These are phyloP conservation scores for Saccharomycopsis fodiens DNA, from an alignment of 805 yeast species.

Conservation along the genomic window DNA sequence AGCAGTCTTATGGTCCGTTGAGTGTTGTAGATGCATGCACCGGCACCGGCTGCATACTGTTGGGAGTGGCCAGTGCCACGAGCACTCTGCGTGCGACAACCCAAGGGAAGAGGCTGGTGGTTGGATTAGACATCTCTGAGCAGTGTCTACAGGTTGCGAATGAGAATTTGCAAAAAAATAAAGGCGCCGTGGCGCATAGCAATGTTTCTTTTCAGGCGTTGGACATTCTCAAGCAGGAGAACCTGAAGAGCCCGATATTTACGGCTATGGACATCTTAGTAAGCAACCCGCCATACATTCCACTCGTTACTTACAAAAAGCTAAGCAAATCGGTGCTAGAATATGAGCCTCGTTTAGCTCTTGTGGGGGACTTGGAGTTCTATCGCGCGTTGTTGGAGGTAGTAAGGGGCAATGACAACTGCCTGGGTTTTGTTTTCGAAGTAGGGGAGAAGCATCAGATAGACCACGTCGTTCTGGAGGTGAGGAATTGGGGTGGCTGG, in stretches of 20 bases:
- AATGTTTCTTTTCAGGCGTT: neutral
- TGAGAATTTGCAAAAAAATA: conserved; percentile 30
- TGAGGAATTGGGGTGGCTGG: conserved; percentile 36
- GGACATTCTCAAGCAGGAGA: conserved; percentile 18
- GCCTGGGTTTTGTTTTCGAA: conserved; percentile 67
- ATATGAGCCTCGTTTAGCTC: conserved; percentile 73
- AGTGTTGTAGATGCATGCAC: conserved; percentile 66
- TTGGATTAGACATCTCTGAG: conserved; percentile 51
- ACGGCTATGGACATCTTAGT: conserved; percentile 44
- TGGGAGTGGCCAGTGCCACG: conserved; percentile 35
- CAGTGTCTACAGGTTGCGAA: conserved; percentile 45
- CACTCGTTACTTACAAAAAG: conserved; percentile 37
- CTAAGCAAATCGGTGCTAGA: conserved; percentile 54
- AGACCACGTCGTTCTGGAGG: conserved; percentile 28
- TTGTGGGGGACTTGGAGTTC: conserved; percentile 72
- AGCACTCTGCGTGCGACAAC: no score
- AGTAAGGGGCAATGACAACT: conserved; percentile 34
- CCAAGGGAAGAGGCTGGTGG: conserved; percentile 23
- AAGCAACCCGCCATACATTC: conserved; percentile 91
- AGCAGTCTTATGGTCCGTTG: conserved; percentile 1
- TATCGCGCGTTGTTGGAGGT: conserved; percentile 47
- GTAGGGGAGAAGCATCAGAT: conserved; percentile 61
- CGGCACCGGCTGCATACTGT: conserved; percentile 83
- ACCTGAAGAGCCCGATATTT: neutral
- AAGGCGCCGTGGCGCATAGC: conserved; percentile 10